These are phyloP conservation scores for Yamadazyma siamensis DNA, from an alignment of 1,139 yeast species.

Conservation along the genomic window DNA sequence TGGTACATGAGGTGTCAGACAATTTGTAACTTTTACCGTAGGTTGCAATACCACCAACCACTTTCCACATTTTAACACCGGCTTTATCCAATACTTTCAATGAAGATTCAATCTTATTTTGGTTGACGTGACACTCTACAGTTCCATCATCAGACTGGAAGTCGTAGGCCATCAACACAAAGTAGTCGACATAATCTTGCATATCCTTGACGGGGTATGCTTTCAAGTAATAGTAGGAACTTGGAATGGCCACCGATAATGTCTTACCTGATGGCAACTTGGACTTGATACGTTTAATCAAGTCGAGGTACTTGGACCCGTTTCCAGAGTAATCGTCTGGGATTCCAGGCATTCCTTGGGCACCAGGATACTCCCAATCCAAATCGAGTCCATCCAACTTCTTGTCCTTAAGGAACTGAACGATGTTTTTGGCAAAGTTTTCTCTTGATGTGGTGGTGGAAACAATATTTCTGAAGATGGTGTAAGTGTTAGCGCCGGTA, in stretches of 20 bases:
- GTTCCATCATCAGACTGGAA: conserved; percentile 2
- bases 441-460: conserved; percentile 9
- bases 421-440: conserved; percentile 14
- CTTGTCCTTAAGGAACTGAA: conserved; percentile 11
- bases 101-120: conserved; percentile 6
- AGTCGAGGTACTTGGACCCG: conserved; percentile 13
- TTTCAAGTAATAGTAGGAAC: conserved; percentile 12
- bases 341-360: conserved; percentile 9
- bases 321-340: conserved; percentile 11
- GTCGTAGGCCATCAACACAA: conserved; percentile 18
- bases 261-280: conserved; percentile 13
- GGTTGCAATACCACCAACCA: conserved; percentile 19
- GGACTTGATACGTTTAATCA: conserved; percentile 12
- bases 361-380: conserved; percentile 22
- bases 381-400: conserved; percentile 20
- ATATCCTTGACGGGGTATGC: conserved; percentile 13
- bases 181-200: conserved; percentile 15
- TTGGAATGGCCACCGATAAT: conserved; percentile 18
- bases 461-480: conserved; percentile 13
- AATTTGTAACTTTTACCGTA: conserved; percentile 15
- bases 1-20: conserved; percentile 6
- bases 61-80: conserved; percentile 16
- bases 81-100: conserved; percentile 16
- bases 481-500: conserved; percentile 10
- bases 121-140: conserved; percentile 15